Conservation (phyloP, 2,329 filamentous ascomycete species). For the Aspergillus jensenii region DNA sequence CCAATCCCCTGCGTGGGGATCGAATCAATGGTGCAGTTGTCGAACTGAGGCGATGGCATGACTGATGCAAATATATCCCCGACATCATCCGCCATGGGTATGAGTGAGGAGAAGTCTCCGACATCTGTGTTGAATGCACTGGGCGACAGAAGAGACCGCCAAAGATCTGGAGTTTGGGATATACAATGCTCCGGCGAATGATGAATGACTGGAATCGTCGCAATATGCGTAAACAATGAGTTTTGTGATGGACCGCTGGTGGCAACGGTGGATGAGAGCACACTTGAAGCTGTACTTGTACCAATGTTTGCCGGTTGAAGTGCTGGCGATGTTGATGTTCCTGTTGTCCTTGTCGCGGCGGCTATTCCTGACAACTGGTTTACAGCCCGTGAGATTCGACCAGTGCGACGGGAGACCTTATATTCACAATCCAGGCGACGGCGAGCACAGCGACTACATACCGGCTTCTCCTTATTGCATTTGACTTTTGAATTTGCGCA, state of each 20-base stretch:
- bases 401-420: conserved; percentile 10
- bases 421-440: conserved; percentile 9
- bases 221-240: not conserved
- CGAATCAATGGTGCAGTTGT: not conserved
- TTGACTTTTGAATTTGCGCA: conserved; percentile 10
- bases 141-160: not conserved
- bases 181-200: conserved; percentile 1
- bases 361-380: not conserved
- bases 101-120: conserved; percentile 1
- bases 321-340: not conserved
- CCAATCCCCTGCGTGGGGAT: not conserved
- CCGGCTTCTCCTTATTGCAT: conserved; percentile 9
- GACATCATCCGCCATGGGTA: not conserved
- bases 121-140: conserved; percentile 2
- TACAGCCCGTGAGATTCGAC: not conserved
- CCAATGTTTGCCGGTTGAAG: not conserved
- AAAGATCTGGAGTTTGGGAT: conserved; percentile 1
- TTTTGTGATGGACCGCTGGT: not conserved
- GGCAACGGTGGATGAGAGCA: not conserved
- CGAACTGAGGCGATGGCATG: not conserved
- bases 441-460: conserved; percentile 6
- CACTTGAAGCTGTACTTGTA: not conserved
- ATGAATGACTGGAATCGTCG: not conserved
- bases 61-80: conserved; percentile 1
- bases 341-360: not conserved